These are phyloP conservation scores for Chlamydomonas eustigma DNA, from an alignment of 139 green algal species.

Conservation along the genomic window DNA sequence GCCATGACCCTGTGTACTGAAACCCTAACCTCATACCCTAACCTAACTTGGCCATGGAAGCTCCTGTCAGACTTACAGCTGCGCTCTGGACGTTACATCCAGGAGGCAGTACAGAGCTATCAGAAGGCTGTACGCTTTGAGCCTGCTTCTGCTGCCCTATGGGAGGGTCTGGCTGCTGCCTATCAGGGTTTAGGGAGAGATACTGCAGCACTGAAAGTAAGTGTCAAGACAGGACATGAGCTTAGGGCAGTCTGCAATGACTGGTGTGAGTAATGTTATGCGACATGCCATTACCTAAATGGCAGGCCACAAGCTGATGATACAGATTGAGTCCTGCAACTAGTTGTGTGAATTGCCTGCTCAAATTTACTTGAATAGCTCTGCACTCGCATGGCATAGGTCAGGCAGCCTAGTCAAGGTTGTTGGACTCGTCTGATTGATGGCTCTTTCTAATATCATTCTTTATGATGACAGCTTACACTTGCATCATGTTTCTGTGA, in stretches of 20 bases:
- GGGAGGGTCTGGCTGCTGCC: conserved; percentile 60
- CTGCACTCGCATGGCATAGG: no score
- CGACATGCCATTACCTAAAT: no score
- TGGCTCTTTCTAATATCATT: no score
- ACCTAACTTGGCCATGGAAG: conserved; percentile 14
- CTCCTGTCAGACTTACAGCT: conserved; percentile 20
- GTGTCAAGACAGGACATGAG: no score
- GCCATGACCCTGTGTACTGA: conserved; percentile 42
- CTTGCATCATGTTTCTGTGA: no score
- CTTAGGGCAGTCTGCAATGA: no score
- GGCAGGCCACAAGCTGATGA: conserved; percentile 56
- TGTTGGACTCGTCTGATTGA: no score
- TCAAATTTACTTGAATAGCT: no score
- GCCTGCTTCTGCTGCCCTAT: conserved; percentile 41
- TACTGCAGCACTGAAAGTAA: conserved; percentile 55
- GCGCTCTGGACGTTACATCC: neutral
- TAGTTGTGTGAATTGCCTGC: no score
- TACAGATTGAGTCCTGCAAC: conserved; percentile 31
- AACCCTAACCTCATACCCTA: conserved; percentile 1
- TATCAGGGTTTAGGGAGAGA: conserved; percentile 53
- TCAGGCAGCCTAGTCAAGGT: no score
- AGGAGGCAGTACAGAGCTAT: conserved; percentile 31
- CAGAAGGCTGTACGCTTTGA: conserved; percentile 44
- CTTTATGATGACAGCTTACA: no score
- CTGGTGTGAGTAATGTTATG: no score